Evolutionary conservation across 129 eudicot genomes (phyloP), one percentile per base, ranked within the genome.

Genomic region (Pulicaria dysenterica): DNA sequence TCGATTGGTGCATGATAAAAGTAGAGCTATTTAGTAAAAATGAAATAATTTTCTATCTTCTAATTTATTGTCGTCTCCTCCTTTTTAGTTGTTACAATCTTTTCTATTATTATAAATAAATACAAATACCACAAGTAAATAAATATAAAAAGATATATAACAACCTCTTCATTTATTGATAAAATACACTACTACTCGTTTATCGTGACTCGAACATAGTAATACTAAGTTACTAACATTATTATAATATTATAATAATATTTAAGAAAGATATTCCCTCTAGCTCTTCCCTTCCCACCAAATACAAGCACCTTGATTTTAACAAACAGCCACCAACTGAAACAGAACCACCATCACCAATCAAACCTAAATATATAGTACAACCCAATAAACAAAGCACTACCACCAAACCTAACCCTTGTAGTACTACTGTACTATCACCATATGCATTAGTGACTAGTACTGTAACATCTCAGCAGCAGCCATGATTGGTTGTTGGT

Each of bases 401-500:
- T 70, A 77, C 72, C 58, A 56, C 70, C 43, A 42, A 72, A 44
- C 72, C 74, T 73, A 73, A 73, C 70, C 57, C 76, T 71, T 59
- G 16, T 77, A n/a, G 54, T 31, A 57, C 66, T 31, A 57, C 66
- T 14, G 17, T n/a, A 45, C 31, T 46, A 45, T 45, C 36, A 62
- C 70, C 31, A 12, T 5, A 45, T 56, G 75, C 41, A 14, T 55
- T 54, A 39, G 45, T 38, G 17, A 68, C 85, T 67, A 84, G 71
- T 81, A 83, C 66, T 79, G 85, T 44, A 89, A 85, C 85, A 83
- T 80, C 64, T 86, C 96, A 64, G 96, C 79, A 59, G 67, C 66
- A 31, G 91, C 96, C 87, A 89, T 80, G 74, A 89, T 87, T 49
- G 95, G 95, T 9, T 80, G 88, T 40, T 93, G 96, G 51, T 85